These are phyloP conservation scores for Trypanosoma congolense DNA, from an alignment of 208 protist species.

Conservation along the genomic window DNA sequence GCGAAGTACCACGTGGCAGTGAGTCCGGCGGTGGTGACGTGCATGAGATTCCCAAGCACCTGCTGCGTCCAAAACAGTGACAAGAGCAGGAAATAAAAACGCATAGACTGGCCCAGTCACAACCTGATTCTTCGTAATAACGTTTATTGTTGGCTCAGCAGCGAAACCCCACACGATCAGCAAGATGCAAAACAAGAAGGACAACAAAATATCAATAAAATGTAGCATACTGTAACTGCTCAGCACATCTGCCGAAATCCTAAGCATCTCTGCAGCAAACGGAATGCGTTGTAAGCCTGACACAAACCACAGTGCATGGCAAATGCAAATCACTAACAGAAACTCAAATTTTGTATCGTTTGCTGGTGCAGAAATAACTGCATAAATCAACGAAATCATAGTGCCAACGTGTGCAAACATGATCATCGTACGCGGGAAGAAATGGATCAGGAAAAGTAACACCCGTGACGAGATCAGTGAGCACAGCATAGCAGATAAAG, in stretches of 20 bases:
- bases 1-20: conserved; percentile 90
- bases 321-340: conserved; percentile 10
- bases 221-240: conserved; percentile 52
- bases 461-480: no score
- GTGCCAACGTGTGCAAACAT: conserved; percentile 10
- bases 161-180: conserved; percentile 49
- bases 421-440: no score
- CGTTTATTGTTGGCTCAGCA: conserved; percentile 13
- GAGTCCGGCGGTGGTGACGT: conserved; percentile 75
- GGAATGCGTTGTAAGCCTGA: conserved; percentile 64
- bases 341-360: conserved; percentile 10
- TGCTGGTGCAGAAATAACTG: conserved; percentile 4
- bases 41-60: conserved; percentile 68
- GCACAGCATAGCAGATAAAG: no score
- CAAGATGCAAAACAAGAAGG: conserved; percentile 29
- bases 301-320: conserved; percentile 30
- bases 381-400: conserved; percentile 18
- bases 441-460: no score
- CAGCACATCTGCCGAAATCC: conserved; percentile 33
- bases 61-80: conserved; percentile 16
- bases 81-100: not conserved
- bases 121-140: not conserved
- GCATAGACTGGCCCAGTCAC: not conserved
- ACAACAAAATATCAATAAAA: conserved; percentile 32
- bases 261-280: conserved; percentile 67